Percentiles rank a stretch among this genome's conserved stretches.
phyloP scores from a whole-genome alignment of 805 yeast species.

The Pichia deserticola region DNA sequence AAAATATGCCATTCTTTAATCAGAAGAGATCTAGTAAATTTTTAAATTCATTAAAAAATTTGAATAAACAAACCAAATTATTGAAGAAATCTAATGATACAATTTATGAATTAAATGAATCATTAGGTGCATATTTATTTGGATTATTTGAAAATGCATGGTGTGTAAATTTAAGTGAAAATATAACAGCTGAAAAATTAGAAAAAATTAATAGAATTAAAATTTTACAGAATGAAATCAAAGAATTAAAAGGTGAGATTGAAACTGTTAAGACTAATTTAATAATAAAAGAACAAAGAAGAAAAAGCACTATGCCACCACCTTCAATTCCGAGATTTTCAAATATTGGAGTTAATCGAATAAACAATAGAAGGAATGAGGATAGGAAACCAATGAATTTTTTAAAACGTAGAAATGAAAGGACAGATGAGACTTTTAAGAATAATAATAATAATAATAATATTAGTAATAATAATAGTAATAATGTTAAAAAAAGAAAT shows the following conservation, averaged over 20 bases:
- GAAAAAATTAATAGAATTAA: conserved; percentile 14
- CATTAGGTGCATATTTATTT: conserved; percentile 61
- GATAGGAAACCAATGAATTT: too few relatives aligned
- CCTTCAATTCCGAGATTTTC: conserved; percentile 9
- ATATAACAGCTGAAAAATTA: conserved; percentile 20
- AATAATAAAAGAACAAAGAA: background rate
- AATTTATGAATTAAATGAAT: conserved; percentile 63
- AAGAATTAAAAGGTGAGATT: conserved; percentile 7
- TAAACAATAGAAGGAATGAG: background rate
- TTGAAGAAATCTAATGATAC: conserved; percentile 55
- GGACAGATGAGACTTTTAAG: background rate
- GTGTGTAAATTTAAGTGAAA: conserved; percentile 63
- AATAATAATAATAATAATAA: too few relatives aligned
- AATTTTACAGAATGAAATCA: conserved; percentile 15
- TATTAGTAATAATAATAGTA: background rate
- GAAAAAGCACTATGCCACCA: conserved; percentile 19
- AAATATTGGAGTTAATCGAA: background rate
- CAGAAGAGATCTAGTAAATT: conserved; percentile 14
- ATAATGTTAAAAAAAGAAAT: background rate
- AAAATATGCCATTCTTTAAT: conserved; percentile 20
- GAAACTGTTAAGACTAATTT: background rate
- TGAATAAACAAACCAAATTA: conserved; percentile 52
- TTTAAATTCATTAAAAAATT: conserved; percentile 14
- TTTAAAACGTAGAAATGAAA: background rate
- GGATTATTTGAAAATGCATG: conserved; percentile 83